Evolutionary conservation across 768 basidiomycete genomes (phyloP).

Genomic region (Xerocomellus chrysenteron): DNA sequence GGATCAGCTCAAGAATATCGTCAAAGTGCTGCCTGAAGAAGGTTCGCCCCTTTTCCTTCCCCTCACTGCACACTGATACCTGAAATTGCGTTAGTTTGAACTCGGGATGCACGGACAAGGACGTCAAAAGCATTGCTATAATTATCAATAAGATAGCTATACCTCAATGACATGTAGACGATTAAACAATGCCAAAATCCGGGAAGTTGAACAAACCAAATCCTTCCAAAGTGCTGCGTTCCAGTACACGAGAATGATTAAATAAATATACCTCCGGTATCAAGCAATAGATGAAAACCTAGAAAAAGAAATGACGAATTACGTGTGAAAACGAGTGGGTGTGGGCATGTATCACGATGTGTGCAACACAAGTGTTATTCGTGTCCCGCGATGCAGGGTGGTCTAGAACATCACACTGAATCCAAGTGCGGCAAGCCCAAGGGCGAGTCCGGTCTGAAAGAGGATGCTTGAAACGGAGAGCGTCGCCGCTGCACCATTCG

Average conservation of each 20-base stretch:
- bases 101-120: background rate
- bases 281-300: background rate
- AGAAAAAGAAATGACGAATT: background rate
- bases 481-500: conserved; percentile 8
- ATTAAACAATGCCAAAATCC: background rate
- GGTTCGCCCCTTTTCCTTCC: background rate
- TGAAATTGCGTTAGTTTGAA: background rate
- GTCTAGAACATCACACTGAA: conserved; percentile 20
- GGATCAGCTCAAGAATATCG: conserved; percentile 46
- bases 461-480: conserved; percentile 3
- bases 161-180: background rate
- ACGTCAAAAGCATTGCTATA: background rate
- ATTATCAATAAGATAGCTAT: conserved; percentile 8
- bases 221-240: background rate
- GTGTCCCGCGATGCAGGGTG: background rate
- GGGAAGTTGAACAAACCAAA: background rate
- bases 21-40: conserved; percentile 30
- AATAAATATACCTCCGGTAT: background rate
- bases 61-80: background rate
- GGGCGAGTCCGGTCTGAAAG: conserved; percentile 16
- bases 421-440: conserved; percentile 20
- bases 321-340: background rate
- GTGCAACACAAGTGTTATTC: background rate
- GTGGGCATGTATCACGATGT: background rate
- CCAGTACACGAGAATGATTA: background rate